Conservation (phyloP, 345 rosid genomes). For the Theobroma cacao region DNA sequence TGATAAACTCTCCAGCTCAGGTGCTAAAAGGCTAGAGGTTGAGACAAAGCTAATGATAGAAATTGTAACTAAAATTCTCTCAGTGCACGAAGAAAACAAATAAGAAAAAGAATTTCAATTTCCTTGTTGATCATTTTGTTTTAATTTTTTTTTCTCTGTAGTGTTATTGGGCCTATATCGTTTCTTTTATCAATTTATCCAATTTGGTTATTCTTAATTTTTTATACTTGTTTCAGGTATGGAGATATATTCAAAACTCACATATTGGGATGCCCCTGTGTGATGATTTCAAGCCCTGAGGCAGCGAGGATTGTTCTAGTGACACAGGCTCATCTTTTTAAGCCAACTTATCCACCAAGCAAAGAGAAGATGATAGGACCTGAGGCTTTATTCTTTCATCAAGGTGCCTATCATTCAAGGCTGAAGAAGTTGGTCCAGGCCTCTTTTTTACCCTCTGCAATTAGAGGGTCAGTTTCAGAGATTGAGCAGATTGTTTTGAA, state of each 20-base stretch:
- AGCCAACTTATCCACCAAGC: constrained; percentile 89
- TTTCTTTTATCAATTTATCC: background rate
- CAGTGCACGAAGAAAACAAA: background rate
- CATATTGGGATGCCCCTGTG: constrained; percentile 94
- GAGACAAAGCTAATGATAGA: background rate
- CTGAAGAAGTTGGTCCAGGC: constrained; percentile 73
- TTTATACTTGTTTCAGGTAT: constrained; percentile 33
- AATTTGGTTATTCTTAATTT: background rate
- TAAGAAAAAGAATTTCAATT: background rate
- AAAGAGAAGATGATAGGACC: constrained; percentile 91
- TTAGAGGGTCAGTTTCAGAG: constrained; percentile 60
- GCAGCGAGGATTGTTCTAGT: constrained; percentile 74
- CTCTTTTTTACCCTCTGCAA: constrained; percentile 67
- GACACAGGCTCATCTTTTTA: constrained; percentile 66
- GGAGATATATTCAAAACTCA: constrained; percentile 90
- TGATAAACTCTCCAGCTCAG: background rate
- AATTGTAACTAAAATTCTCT: background rate
- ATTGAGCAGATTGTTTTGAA: constrained; percentile 63
- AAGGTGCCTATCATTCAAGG: constrained; percentile 72
- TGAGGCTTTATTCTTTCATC: constrained; percentile 81
- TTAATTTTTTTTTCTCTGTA: background rate
- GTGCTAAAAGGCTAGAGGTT: background rate
- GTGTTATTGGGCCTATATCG: too few relatives aligned
- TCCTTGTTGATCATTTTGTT: background rate
- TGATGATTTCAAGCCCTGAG: constrained; percentile 91